Conservation (phyloP, 176 grass and related monocot genomes). For the Hordeum marinum region DNA sequence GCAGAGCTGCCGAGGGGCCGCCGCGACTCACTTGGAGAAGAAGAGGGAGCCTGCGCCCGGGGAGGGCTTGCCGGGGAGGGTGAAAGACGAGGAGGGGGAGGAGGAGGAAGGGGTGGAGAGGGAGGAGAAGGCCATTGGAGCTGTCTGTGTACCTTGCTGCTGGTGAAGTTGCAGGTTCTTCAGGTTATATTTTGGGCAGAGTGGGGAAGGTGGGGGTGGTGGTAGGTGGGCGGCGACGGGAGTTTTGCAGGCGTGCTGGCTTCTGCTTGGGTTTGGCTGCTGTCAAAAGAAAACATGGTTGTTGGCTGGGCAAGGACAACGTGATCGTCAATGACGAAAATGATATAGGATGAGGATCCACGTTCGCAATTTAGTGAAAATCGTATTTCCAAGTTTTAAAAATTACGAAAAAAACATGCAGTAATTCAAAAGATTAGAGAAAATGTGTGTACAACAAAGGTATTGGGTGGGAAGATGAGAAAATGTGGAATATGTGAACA, state of each 20-base stretch:
- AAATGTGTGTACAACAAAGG: no score
- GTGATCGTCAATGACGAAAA: neutral
- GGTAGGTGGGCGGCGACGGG: conserved; percentile 24
- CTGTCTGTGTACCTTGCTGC: neutral
- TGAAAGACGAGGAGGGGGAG: conserved; percentile 1
- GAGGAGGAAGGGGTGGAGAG: neutral
- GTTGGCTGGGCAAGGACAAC: neutral
- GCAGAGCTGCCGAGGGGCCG: neutral
- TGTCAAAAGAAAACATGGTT: neutral
- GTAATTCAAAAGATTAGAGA: no score
- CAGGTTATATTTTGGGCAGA: neutral
- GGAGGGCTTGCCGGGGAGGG: conserved; percentile 1
- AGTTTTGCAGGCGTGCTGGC: neutral
- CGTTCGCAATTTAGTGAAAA: no score
- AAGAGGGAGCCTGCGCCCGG: conserved; percentile 12
- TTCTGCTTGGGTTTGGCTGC: conserved; percentile 1
- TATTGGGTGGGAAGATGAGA: no score
- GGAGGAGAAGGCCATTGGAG: conserved; percentile 29
- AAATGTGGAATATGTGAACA: no score
- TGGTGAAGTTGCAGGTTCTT: neutral
- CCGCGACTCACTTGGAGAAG: conserved; percentile 48
- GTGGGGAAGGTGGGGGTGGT: neutral
- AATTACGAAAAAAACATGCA: no score
- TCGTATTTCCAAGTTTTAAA: no score
- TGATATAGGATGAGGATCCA: no score